Evolutionary conservation across 129 eudicot genomes (phyloP).

Genomic region (Chrysanthemum seticuspe): DNA sequence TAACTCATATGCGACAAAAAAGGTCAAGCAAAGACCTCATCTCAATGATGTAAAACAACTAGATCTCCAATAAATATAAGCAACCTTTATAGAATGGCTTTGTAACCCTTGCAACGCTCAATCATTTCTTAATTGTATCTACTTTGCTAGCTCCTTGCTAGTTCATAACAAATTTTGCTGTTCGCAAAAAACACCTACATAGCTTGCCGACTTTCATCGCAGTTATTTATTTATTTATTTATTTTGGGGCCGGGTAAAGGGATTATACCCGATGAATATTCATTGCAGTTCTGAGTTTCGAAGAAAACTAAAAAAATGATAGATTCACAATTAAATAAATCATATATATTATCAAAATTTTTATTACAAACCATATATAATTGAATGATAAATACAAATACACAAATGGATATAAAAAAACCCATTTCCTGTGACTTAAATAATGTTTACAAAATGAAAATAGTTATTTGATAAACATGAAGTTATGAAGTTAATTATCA

Average conservation of each 20-base stretch:
- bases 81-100: too few relatives aligned
- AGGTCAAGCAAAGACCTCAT: too few relatives aligned
- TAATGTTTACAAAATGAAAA: background rate
- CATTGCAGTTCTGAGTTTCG: background rate
- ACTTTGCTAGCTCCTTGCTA: too few relatives aligned
- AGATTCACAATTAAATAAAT: background rate
- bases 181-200: too few relatives aligned
- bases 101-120: too few relatives aligned
- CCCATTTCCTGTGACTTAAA: background rate
- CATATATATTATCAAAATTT: background rate
- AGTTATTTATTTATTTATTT: too few relatives aligned
- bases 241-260: too few relatives aligned
- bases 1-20: too few relatives aligned
- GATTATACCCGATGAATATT: background rate
- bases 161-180: too few relatives aligned
- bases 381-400: background rate
- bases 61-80: too few relatives aligned
- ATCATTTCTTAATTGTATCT: too few relatives aligned
- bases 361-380: background rate
- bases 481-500: background rate
- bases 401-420: background rate
- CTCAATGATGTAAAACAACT: too few relatives aligned
- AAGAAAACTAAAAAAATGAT: background rate
- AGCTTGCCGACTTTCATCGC: background rate
- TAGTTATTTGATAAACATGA: constrained; percentile 5